Conservation (phyloP, 495 filamentous ascomycete species). For the Podospora comata region DNA sequence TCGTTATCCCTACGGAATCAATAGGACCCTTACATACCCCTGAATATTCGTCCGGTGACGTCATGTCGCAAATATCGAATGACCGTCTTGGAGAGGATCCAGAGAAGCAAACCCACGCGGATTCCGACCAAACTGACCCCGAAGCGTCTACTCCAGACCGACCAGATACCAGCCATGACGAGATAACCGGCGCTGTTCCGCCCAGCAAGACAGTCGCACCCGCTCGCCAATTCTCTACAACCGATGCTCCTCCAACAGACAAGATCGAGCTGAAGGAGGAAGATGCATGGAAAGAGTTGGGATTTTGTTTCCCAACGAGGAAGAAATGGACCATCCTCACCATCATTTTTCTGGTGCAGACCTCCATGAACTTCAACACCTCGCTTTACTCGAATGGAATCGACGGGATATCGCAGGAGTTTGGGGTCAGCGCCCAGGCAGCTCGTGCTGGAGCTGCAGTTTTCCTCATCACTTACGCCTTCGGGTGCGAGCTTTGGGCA, state of each 20-base stretch:
- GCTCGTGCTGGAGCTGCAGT: conserved; percentile 65
- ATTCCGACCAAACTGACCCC: not conserved
- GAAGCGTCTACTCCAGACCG: not conserved
- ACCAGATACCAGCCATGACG: conserved; percentile 6
- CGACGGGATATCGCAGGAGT: conserved; percentile 57
- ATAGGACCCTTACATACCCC: not conserved
- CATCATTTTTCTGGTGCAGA: conserved; percentile 72
- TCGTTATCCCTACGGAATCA: not conserved
- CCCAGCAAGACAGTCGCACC: not conserved
- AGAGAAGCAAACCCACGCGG: not conserved
- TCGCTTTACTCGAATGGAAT: conserved; percentile 68
- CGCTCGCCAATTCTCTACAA: not conserved
- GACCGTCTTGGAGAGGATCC: not conserved
- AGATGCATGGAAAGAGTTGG: conserved; percentile 62
- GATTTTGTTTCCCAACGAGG: conserved; percentile 59
- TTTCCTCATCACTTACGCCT: conserved; percentile 71
- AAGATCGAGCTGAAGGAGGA: conserved; percentile 61
- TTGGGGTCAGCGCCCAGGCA: conserved; percentile 59
- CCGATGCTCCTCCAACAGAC: not conserved
- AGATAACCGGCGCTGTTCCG: not conserved
- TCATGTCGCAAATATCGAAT: not conserved
- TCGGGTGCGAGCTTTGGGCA: conserved; percentile 80
- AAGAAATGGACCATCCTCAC: conserved; percentile 75
- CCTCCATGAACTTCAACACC: conserved; percentile 85
- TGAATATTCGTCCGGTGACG: not conserved